phyloP scores from a whole-genome alignment of 805 yeast species.

The Zygoascus flipseniorum region DNA sequence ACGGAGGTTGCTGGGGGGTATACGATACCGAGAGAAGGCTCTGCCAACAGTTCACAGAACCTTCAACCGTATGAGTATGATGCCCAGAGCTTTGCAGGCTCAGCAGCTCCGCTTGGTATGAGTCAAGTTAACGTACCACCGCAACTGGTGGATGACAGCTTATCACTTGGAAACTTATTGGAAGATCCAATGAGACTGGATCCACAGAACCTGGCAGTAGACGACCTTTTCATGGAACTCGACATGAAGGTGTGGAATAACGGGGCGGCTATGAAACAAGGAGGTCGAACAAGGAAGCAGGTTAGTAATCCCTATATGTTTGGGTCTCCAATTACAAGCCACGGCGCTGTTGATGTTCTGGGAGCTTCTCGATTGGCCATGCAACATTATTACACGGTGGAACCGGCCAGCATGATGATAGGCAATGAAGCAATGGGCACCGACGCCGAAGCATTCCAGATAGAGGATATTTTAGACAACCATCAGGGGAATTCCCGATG shows the following conservation, averaged over 20 bases:
- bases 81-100: not conserved
- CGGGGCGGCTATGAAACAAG: not conserved
- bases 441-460: not conserved
- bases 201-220: not conserved
- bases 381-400: not conserved
- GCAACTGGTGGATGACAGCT: not conserved
- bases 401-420: not conserved
- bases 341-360: not conserved
- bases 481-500: too few species aligned
- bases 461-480: not conserved
- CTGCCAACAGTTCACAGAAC: not conserved
- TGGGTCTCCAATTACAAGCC: not conserved
- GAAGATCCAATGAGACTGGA: not conserved
- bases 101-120: not conserved
- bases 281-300: not conserved
- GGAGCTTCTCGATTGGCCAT: not conserved
- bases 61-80: not conserved
- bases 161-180: not conserved
- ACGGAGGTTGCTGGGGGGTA: not conserved
- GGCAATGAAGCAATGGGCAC: not conserved
- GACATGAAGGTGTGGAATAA: not conserved
- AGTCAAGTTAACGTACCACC: not conserved
- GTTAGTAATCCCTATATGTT: not conserved
- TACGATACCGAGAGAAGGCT: not conserved
- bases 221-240: not conserved